Percentiles rank a stretch among this genome's conserved stretches.
Conservation (phyloP, 495 filamentous ascomycete species). For the Choiromyces venosus region DNA sequence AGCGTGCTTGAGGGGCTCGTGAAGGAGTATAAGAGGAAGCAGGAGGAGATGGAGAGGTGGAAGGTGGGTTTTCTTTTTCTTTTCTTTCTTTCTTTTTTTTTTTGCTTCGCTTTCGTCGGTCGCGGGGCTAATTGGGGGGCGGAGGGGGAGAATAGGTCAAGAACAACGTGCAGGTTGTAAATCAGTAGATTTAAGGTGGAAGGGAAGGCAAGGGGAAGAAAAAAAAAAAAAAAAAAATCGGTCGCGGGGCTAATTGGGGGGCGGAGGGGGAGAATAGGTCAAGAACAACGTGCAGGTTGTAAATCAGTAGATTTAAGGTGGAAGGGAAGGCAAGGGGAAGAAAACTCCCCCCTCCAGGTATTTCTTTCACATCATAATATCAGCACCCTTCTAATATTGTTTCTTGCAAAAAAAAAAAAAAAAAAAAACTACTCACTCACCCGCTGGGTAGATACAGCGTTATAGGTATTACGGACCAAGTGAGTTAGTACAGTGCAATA, state of each 20-base stretch:
- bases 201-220: not conserved
- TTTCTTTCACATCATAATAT: too few relatives aligned
- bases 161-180: conserved; percentile 94
- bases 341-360: too few relatives aligned
- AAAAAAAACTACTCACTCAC: too few relatives aligned
- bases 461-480: too few relatives aligned
- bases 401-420: too few relatives aligned
- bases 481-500: too few relatives aligned
- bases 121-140: conserved; percentile 8
- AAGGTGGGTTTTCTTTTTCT: conserved; percentile 60
- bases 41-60: conserved; percentile 94
- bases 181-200: conserved; percentile 19
- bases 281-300: conserved; percentile 99
- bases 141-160: conserved; percentile 64
- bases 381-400: too few relatives aligned
- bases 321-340: not conserved
- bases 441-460: too few relatives aligned
- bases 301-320: conserved; percentile 26
- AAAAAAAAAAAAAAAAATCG: too few relatives aligned
- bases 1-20: conserved; percentile 93
- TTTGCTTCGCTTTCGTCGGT: conserved; percentile 9
- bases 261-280: conserved; percentile 56
- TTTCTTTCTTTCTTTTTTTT: conserved; percentile 14
- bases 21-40: conserved; percentile 94
- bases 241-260: conserved; percentile 5